A percentile compares a stretch with the other conserved stretches of the same genome.
Conservation (phyloP, 2,329 filamentous ascomycete species). For the Phialophora macrospora region DNA sequence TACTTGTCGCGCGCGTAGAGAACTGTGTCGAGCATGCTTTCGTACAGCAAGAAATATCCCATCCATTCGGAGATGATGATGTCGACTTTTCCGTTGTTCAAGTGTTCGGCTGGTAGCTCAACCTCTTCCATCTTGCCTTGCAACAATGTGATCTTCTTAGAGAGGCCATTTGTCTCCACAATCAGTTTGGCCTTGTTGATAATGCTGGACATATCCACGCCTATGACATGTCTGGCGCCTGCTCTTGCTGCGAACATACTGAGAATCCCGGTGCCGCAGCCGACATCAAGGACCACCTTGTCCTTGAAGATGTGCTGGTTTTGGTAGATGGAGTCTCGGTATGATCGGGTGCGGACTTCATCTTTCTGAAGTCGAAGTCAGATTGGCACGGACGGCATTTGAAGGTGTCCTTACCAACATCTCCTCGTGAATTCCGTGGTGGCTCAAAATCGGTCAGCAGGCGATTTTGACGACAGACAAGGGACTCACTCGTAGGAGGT, state of each 20-base stretch:
- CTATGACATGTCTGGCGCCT: conserved; percentile 97
- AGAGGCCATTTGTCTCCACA: conserved; percentile 86
- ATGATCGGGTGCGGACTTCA: conserved; percentile 93
- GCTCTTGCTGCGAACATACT: conserved; percentile 99
- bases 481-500: conserved; percentile 54
- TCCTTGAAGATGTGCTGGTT: conserved; percentile 93
- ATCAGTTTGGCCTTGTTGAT: conserved; percentile 98
- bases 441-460: conserved; percentile 69
- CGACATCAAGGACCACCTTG: conserved; percentile 94
- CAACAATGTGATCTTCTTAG: conserved; percentile 93
- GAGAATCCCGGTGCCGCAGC: conserved; percentile 95
- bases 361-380: conserved; percentile 57
- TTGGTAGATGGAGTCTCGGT: conserved; percentile 96
- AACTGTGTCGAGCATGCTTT: conserved; percentile 98
- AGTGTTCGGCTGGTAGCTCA: conserved; percentile 75
- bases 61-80: conserved; percentile 99
- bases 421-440: conserved; percentile 72
- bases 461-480: background rate
- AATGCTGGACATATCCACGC: conserved; percentile 99
- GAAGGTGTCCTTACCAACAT: conserved; percentile 40
- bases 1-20: conserved; percentile 95
- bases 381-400: conserved; percentile 17
- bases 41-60: conserved; percentile 98
- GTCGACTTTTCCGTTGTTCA: conserved; percentile 72
- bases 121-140: conserved; percentile 99